Evolutionary conservation across 2,329 filamentous ascomycete genomes (phyloP).

Genomic region (Paecilomyces fulvus): DNA sequence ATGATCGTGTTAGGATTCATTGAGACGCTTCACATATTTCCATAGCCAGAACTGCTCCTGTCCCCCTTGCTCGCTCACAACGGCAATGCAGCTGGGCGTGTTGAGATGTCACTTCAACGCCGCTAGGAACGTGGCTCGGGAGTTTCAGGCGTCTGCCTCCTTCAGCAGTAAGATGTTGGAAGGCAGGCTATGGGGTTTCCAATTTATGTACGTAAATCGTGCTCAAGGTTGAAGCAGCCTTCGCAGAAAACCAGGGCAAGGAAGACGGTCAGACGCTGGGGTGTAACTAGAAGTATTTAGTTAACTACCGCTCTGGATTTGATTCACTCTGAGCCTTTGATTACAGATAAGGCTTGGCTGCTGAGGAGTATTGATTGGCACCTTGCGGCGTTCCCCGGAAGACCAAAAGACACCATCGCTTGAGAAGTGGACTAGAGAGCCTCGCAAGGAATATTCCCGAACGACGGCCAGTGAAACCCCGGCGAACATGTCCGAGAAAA

Average conservation of each 20-base stretch:
- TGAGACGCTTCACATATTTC: not conserved
- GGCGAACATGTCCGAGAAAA: not conserved
- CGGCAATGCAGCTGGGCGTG: not conserved
- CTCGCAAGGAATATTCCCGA: not conserved
- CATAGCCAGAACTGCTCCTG: not conserved
- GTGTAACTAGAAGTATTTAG: not conserved
- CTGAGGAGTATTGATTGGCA: not conserved
- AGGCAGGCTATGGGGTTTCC: not conserved
- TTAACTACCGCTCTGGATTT: not conserved
- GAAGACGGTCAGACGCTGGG: not conserved
- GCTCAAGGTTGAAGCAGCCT: not conserved
- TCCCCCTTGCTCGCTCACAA: not conserved
- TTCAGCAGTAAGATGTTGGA: not conserved
- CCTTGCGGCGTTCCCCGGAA: not conserved
- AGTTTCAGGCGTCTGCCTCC: not conserved
- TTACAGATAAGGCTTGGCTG: not conserved
- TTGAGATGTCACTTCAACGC: not conserved
- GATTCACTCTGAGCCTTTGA: not conserved
- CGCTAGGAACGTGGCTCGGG: not conserved
- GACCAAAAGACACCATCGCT: not conserved
- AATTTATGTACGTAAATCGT: not conserved
- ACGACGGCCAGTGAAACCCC: not conserved
- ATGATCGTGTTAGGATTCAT: not conserved
- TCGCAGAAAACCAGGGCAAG: not conserved
- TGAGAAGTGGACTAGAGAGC: not conserved